These are phyloP conservation scores for Raffaelea albimanens DNA, from an alignment of 2,329 filamentous ascomycete genomes.

Conservation along the genomic window DNA sequence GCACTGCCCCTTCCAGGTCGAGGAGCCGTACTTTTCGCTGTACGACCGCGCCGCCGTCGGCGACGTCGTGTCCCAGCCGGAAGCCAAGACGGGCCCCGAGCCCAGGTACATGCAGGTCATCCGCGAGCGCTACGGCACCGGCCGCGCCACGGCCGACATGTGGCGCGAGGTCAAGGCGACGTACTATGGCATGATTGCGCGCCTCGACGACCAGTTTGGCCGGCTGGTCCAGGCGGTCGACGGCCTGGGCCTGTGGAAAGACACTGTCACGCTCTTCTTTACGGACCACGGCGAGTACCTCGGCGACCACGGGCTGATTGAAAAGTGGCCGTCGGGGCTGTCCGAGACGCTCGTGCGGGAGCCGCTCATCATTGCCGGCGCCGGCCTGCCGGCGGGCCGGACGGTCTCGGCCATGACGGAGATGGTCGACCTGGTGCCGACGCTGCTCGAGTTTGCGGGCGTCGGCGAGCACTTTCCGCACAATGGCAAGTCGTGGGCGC, in stretches of 20 bases:
- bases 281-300: constrained; percentile 37
- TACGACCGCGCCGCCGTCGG: constrained; percentile 23
- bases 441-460: constrained; percentile 27
- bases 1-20: constrained; percentile 36
- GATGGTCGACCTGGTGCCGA: constrained; percentile 37
- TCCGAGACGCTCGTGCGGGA: constrained; percentile 31
- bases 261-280: constrained; percentile 33
- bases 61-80: constrained; percentile 13
- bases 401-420: constrained; percentile 25
- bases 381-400: constrained; percentile 25
- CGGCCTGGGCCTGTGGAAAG: constrained; percentile 23
- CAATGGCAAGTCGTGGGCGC: constrained; percentile 26
- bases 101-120: constrained; percentile 30
- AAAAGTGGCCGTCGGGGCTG: constrained; percentile 37
- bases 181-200: constrained; percentile 36
- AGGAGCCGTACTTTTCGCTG: constrained; percentile 38
- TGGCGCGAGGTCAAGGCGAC: constrained; percentile 34
- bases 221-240: constrained; percentile 25
- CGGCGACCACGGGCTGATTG: constrained; percentile 35
- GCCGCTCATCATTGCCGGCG: constrained; percentile 33
- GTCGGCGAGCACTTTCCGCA: constrained; percentile 29
- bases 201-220: constrained; percentile 36
- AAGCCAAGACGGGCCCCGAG: constrained; percentile 27
- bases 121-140: constrained; percentile 26
- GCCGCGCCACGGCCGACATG: constrained; percentile 28